Percentiles rank a stretch among this genome's conserved stretches.
phyloP scores from a whole-genome alignment of 2,329 filamentous ascomycete species.

The Ophiocordyceps australis region DNA sequence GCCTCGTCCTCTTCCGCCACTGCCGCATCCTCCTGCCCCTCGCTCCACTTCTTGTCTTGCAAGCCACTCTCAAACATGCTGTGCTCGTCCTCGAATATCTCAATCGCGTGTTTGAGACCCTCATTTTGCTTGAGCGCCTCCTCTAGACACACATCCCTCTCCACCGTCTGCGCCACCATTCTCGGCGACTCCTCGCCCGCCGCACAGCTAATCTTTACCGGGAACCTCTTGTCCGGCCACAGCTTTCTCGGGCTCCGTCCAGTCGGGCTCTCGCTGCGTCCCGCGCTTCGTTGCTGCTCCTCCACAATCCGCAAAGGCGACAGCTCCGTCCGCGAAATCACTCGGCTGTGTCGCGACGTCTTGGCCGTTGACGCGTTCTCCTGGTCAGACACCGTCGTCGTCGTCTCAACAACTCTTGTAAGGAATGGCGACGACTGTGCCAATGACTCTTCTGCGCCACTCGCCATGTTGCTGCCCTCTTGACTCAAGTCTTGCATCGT shows the following conservation, averaged over 20 bases:
- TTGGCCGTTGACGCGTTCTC: constrained; percentile 29
- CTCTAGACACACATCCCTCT: constrained; percentile 27
- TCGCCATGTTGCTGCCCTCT: no score
- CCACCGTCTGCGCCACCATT: constrained; percentile 6
- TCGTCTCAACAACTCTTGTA: constrained; percentile 13
- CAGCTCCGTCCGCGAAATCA: constrained; percentile 36
- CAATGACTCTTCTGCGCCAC: constrained; percentile 1
- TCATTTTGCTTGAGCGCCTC: constrained; percentile 35
- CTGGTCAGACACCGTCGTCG: constrained; percentile 19
- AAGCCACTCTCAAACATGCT: constrained; percentile 10
- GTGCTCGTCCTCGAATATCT: constrained; percentile 41
- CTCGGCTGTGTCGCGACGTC: constrained; percentile 26
- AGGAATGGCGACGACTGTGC: constrained; percentile 11
- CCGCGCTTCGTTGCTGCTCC: constrained; percentile 9
- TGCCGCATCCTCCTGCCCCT: neutral
- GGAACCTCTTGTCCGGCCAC: constrained; percentile 39
- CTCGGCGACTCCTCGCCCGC: constrained; percentile 5
- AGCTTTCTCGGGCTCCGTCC: constrained; percentile 26
- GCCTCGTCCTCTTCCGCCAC: constrained; percentile 12
- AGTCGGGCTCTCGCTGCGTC: constrained; percentile 10
- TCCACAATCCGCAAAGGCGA: constrained; percentile 38
- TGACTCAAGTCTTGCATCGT: no score
- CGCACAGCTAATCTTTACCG: constrained; percentile 31
- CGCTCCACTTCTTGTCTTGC: no score
- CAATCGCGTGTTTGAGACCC: constrained; percentile 38